Conservation (phyloP, 2,329 filamentous ascomycete genomes). For the Penicillium sp. region DNA sequence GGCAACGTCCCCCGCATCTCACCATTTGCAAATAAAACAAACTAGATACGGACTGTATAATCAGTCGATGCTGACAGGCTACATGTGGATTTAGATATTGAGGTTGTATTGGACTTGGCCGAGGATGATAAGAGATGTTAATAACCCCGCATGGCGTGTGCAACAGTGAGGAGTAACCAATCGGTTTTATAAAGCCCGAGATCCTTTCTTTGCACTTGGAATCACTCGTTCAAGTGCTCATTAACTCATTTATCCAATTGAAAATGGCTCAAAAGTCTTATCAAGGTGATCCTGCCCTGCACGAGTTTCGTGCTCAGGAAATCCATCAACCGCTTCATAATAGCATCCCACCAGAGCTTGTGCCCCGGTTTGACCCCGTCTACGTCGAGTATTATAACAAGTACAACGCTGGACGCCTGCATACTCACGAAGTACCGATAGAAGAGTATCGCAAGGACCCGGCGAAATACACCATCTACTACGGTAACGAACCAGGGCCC, state of each 20-base stretch:
- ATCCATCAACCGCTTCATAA: constrained; percentile 39
- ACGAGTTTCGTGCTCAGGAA: constrained; percentile 21
- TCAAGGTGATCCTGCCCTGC: constrained; percentile 21
- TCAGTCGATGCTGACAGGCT: not conserved
- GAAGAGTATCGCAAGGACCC: constrained; percentile 39
- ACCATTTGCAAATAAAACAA: not conserved
- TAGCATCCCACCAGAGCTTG: constrained; percentile 37
- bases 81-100: not conserved
- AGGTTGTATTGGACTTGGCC: no score
- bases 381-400: constrained; percentile 43
- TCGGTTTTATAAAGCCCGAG: not conserved
- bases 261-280: constrained; percentile 9
- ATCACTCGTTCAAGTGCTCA: not conserved
- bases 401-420: constrained; percentile 39
- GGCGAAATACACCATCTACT: constrained; percentile 34
- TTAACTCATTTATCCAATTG: not conserved
- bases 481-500: constrained; percentile 37
- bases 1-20: not conserved
- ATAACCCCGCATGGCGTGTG: not conserved
- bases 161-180: not conserved
- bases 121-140: not conserved
- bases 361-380: constrained; percentile 37
- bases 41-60: not conserved
- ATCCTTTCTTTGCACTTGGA: not conserved
- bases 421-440: constrained; percentile 42